Evolutionary conservation across 805 yeast genomes (phyloP).

Genomic region (Candida succiphila): DNA sequence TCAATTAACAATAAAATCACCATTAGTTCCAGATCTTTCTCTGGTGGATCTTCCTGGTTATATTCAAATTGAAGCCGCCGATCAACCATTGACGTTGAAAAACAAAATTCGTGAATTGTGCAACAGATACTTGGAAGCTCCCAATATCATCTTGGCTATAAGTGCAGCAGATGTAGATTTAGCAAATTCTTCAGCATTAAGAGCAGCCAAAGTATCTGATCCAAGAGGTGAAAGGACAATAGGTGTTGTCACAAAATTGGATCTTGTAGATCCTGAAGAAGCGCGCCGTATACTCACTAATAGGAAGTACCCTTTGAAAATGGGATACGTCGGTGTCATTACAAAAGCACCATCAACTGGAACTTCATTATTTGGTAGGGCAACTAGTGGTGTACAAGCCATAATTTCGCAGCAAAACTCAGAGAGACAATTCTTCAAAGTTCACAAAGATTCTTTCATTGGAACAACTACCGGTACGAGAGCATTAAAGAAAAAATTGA

Average conservation of each 20-base stretch:
- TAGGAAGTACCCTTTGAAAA: constrained; percentile 76
- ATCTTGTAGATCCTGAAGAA: constrained; percentile 67
- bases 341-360: constrained; percentile 53
- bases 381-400: constrained; percentile 50
- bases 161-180: constrained; percentile 97
- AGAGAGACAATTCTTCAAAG: constrained; percentile 55
- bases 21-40: constrained; percentile 84
- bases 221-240: constrained; percentile 94
- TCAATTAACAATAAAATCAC: constrained; percentile 82
- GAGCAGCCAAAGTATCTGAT: constrained; percentile 84
- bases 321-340: constrained; percentile 99
- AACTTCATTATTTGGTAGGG: constrained; percentile 41
- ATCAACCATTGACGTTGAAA: constrained; percentile 83
- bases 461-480: constrained; percentile 73
- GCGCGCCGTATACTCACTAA: constrained; percentile 67
- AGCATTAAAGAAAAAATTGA: constrained; percentile 65
- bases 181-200: constrained; percentile 89
- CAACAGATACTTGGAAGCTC: constrained; percentile 77
- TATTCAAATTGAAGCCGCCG: constrained; percentile 93
- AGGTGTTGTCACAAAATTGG: constrained; percentile 93
- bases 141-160: constrained; percentile 90
- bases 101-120: constrained; percentile 71
- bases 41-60: constrained; percentile 96
- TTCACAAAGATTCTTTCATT: constrained; percentile 45
- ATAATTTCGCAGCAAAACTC: constrained; percentile 59